A percentile compares a stretch with the other conserved stretches of the same genome.
These are phyloP conservation scores for Mollisia scopiformis DNA, from an alignment of 2,329 filamentous ascomycete genomes.

Conservation along the genomic window DNA sequence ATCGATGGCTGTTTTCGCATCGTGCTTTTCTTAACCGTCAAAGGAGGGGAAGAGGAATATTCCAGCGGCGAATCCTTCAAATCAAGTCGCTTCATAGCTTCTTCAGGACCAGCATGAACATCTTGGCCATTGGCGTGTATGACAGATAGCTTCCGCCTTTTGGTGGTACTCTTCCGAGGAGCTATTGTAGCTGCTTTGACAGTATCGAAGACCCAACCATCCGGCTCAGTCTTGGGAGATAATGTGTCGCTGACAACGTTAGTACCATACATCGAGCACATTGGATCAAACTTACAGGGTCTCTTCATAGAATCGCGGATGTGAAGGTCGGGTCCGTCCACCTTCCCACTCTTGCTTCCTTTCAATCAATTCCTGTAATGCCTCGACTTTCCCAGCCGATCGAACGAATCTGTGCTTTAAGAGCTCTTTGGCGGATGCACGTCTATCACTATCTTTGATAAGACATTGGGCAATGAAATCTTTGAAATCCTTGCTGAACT, in stretches of 20 bases:
- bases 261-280: slow-evolving; percentile 9
- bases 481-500: slow-evolving; percentile 88
- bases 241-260: slow-evolving; percentile 60
- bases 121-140: slow-evolving; percentile 48
- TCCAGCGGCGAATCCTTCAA: slow-evolving; percentile 63
- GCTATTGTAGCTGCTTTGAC: slow-evolving; percentile 72
- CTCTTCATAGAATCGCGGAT: slow-evolving; percentile 90
- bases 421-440: slow-evolving; percentile 85
- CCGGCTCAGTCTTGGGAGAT: slow-evolving; percentile 67
- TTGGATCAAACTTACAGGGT: slow-evolving; percentile 60
- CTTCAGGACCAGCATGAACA: slow-evolving; percentile 47
- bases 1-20: slow-evolving; percentile 44
- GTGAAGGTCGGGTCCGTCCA: slow-evolving; percentile 67
- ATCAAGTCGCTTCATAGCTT: slow-evolving; percentile 62
- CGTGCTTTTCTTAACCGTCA: slow-evolving; percentile 65
- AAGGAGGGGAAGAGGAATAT: slow-evolving; percentile 53
- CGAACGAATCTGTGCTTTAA: slow-evolving; percentile 88
- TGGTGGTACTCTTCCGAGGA: slow-evolving; percentile 55
- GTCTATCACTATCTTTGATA: slow-evolving; percentile 85
- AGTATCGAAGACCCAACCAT: slow-evolving; percentile 96
- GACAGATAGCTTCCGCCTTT: slow-evolving; percentile 58
- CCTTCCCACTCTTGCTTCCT: slow-evolving; percentile 83
- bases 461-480: slow-evolving; percentile 92
- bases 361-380: slow-evolving; percentile 83
- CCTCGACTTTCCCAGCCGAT: slow-evolving; percentile 84